Base-by-base conservation (phyloP, 139 green algal species). In the Ettlia oleoabundans region DNA sequence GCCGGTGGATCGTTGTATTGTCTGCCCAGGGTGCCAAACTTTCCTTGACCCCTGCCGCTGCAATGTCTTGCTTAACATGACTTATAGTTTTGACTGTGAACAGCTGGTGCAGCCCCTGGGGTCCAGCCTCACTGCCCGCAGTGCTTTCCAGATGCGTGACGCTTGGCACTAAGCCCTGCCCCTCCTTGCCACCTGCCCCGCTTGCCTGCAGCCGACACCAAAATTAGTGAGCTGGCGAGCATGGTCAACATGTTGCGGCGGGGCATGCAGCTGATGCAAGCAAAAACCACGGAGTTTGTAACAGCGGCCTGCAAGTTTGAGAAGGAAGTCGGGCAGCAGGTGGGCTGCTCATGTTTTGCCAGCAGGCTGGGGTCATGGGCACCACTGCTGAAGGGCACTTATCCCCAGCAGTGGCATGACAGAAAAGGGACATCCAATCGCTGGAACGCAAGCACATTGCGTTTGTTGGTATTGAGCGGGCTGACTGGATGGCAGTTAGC, bases 191-290 rank as follows among this genome's bases (percentile, higher is more conserved):
- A 18, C n/a, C 42, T 35, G 6, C 40, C 24, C 37, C 53, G 0
- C 33, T 2, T 30, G 5, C 35, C 19, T 66, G 73, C 73, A 80
- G 73, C 73, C 18, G 85, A 94, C 55, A 93, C 89, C 19, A 87
- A 92, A 38, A 96, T 97, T 22, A 68, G 88, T 19, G 94, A 97
- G 89, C 89, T 97, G 6, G 94, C 94, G 82, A 92, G 79, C 0
- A 85, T 96, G 13, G 93, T 97, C 6, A 96, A 96, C 90, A 83
- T 93, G 51, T 76, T 96, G 81, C 82, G 93, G 41, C 85, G 89
- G 8, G 90, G 85, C 55, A 65, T 96, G 67, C 88, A 88, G 24
- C 89, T 96, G 82, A 79, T 93, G 65, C 89, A 88, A 35, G 53
- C 51, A 10, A 84, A 89, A 1, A 69, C 86, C 4, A 84, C 82